Base-by-base conservation (phyloP, 371 early-diverging fungal species). In the Lichtheimia corymbifera region DNA sequence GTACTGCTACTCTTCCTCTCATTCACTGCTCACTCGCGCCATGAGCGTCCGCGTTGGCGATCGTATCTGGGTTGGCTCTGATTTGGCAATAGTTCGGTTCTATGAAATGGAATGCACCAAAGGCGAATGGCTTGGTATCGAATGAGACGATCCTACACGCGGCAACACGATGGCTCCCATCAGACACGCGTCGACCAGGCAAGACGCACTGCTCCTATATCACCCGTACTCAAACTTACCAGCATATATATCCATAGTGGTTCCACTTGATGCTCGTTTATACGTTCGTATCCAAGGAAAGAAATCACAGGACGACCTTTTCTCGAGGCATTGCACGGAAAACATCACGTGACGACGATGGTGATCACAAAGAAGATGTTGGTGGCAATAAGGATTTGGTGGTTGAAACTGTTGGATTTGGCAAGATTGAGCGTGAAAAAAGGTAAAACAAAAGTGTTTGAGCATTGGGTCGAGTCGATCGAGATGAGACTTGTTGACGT, bases 61-160 rank as follows among this genome's bases (percentile, higher is more conserved):
- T 42, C 71, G 83, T 12, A 71, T 83, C 35, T 76, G 76, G 58
- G 65, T 81, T 5, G 73, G 67, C 5, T n/a, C n/a, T n/a, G n/a
- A n/a, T n/a, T n/a, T n/a, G n/a, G n/a, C n/a, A 2, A 91, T 92
- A 0, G 70, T 94, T 5, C 85, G 88, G 13, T 93, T 80, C 62
- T 68, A 79, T 60, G 94, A 92, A 1, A 84, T 92, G 0, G 69
- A 72, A 3, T 72, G 72, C 0, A 76, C 88, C 22, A 69, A 69
- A 17, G 88, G 93, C 12, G 71, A 73, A 35, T 95, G 96, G 96
- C 76, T 90, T n/a, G 94, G 94, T 14, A 77, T 95, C n/a, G 93
- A 94, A 71, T 95, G 96, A 94, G 91, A 91, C 63, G 83, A 85
- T 71, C 71, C 84, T 0, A 58, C 61, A 3, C 80, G 93, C n/a